Base-by-base conservation (phyloP, 352 stramenopile genomes). In the Phytophthora litchii region DNA sequence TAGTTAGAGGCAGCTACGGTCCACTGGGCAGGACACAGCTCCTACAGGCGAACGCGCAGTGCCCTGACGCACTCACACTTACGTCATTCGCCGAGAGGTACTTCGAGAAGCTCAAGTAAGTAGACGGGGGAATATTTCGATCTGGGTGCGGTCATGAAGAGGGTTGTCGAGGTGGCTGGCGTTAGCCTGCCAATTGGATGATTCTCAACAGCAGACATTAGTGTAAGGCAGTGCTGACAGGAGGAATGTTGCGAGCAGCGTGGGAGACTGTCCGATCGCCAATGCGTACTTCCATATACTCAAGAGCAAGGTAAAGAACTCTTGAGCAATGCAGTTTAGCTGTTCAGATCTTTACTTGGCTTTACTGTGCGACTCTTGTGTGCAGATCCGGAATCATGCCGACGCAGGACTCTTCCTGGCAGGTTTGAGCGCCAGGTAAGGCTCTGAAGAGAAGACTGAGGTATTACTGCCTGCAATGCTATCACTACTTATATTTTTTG, bases 211-310 rank as follows among this genome's bases (percentile, higher is more conserved):
- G 20, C 41, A 20, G 19, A 29, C 9, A 16, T 44, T 35, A 12
- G 1, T n/a, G 29, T 25, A 13, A 54, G 13, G 8, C 7, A 11
- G n/a, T 10, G 34, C 47, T 54, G 32, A 55, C 20, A 12, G 20
- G 8, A 45, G 34, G 11, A 27, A 44, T 54, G 19, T 50, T 55
- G 9, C 1, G 3, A 54, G 32, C 25, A 83, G 74, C 17, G 21
- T 78, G 25, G 70, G 63, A 21, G 62, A 79, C 36, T 89, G 80
- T 14, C 72, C 80, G 19, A 64, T 86, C 7, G 66, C 77, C 14
- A 85, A 82, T 38, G 65, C 76, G n/a, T 83, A 80, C 49, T 54
- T 79, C 5, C 80, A 88, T 36, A 80, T 89, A 10, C 65, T 89
- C 5, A 72, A 78, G 49, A 84, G 68, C 64, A 77, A 79, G 59